Conservation (phyloP, 2,329 filamentous ascomycete species). For the Ceratocystis cubensis region DNA sequence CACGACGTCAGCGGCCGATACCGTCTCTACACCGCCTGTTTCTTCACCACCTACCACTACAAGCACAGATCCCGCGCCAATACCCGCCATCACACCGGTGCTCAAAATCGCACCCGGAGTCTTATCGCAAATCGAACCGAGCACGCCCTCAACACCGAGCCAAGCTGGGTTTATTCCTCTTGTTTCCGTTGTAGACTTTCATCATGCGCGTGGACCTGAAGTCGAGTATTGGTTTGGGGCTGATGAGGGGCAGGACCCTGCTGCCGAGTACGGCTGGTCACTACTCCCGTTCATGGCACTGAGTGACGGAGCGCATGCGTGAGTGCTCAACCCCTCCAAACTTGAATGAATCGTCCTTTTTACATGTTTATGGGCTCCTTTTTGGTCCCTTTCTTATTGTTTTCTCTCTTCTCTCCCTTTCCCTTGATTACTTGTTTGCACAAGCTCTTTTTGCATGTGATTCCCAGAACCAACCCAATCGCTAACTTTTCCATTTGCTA, state of each 20-base stretch:
- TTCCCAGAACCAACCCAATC: neutral
- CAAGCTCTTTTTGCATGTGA: neutral
- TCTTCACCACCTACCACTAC: neutral
- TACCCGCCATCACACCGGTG: neutral
- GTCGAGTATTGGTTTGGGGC: conserved; percentile 83
- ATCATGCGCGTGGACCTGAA: conserved; percentile 79
- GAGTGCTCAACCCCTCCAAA: conserved; percentile 30
- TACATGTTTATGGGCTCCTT: neutral
- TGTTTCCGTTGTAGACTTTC: conserved; percentile 71
- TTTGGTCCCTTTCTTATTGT: neutral
- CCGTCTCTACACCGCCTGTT: neutral
- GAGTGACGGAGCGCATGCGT: conserved; percentile 90
- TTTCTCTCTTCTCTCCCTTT: conserved; percentile 6
- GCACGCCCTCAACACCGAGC: conserved; percentile 24
- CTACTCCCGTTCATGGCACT: conserved; percentile 93
- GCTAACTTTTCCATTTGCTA: neutral
- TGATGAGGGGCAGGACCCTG: conserved; percentile 62
- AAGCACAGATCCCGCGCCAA: neutral
- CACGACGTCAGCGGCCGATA: neutral
- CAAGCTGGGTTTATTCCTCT: conserved; percentile 47
- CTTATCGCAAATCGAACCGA: conserved; percentile 18
- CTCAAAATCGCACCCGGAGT: conserved; percentile 13
- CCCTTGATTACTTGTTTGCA: neutral
- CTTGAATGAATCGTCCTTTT: neutral
- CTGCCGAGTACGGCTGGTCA: conserved; percentile 75